Conservation (phyloP, 139 green algal species). For the Zygnema cylindricum region DNA sequence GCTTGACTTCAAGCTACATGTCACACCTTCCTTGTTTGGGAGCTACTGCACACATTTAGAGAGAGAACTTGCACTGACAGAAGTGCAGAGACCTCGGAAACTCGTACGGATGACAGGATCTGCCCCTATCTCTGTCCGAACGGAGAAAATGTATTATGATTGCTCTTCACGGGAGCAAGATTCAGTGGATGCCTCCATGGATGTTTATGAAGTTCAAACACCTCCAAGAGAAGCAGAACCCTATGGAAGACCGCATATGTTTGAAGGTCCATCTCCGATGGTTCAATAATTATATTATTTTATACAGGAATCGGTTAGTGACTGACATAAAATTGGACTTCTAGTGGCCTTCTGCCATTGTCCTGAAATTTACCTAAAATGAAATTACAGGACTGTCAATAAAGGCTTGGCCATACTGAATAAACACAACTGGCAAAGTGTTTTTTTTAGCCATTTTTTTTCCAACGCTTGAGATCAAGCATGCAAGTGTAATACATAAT, state of each 20-base stretch:
- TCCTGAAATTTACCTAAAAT: not conserved
- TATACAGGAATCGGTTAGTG: conserved; percentile 14
- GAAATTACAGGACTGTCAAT: too few species aligned
- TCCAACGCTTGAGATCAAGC: too few species aligned
- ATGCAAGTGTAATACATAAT: too few species aligned
- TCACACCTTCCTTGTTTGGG: conserved; percentile 55
- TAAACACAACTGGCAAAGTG: too few species aligned
- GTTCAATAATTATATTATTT: not conserved
- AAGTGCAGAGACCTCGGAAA: not conserved
- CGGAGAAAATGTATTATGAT: not conserved
- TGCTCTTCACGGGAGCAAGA: not conserved
- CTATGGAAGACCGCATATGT: conserved; percentile 20
- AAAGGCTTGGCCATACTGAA: too few species aligned
- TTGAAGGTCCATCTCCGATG: not conserved
- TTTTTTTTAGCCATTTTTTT: too few species aligned
- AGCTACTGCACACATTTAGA: conserved; percentile 53
- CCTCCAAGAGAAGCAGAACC: conserved; percentile 19
- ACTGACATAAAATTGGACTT: conserved; percentile 14
- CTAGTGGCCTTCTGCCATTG: not conserved
- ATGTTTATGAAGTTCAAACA: conserved; percentile 38
- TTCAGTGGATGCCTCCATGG: not conserved
- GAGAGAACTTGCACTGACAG: conserved; percentile 15
- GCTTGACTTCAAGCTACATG: conserved; percentile 71
- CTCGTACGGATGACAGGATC: not conserved
- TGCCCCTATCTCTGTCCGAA: not conserved